phyloP scores from a whole-genome alignment of 306 rosid genomes.

The Cicer cuneatum region DNA sequence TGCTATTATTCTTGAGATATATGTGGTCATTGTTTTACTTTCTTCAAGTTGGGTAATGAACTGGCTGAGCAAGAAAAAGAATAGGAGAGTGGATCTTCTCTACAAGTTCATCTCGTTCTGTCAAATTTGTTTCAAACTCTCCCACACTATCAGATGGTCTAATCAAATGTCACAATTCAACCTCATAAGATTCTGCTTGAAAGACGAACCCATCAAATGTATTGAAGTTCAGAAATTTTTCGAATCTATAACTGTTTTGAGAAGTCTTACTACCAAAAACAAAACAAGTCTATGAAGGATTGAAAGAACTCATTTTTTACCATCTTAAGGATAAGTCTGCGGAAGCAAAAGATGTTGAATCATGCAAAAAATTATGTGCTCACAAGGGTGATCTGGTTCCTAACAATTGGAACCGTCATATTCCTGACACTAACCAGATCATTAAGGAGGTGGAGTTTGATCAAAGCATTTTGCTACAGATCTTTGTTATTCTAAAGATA shows the following conservation, averaged over 20 bases:
- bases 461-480: slow-evolving; percentile 48
- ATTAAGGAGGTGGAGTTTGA: slow-evolving; percentile 35
- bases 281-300: background rate
- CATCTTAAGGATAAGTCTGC: slow-evolving; percentile 14
- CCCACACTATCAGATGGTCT: slow-evolving; percentile 42
- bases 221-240: background rate
- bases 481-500: slow-evolving; percentile 27
- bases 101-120: background rate
- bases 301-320: slow-evolving; percentile 41
- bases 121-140: background rate
- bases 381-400: slow-evolving; percentile 42
- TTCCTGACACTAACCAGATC: background rate
- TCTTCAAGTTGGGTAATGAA: slow-evolving; percentile 45
- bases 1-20: slow-evolving; percentile 50
- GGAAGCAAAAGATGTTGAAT: background rate
- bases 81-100: background rate
- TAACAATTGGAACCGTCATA: background rate
- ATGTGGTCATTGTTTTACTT: slow-evolving; percentile 32
- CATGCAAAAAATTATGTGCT: slow-evolving; percentile 31
- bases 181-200: slow-evolving; percentile 18
- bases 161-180: slow-evolving; percentile 46
- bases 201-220: background rate
- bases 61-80: slow-evolving; percentile 38
- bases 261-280: slow-evolving; percentile 2
- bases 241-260: background rate